phyloP scores from a whole-genome alignment of 1,284 basidiomycete species.

The Leccinum subrobustum region DNA sequence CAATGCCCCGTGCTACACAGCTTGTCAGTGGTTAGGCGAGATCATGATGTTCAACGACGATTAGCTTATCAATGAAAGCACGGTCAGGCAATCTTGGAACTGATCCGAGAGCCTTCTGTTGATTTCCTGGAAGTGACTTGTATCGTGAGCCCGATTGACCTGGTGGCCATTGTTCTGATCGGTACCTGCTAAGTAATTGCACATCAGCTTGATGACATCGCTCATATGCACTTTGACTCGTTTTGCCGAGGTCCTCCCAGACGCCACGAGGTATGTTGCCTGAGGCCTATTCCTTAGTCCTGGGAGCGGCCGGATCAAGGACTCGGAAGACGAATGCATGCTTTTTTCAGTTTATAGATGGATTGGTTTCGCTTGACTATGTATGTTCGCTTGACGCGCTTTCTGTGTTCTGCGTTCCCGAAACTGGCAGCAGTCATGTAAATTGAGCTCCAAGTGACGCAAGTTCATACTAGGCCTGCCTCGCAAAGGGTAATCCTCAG shows the following conservation, averaged over 20 bases:
- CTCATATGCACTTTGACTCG: conserved; percentile 2
- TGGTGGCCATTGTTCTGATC: conserved; percentile 1
- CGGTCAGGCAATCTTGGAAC: conserved; percentile 4
- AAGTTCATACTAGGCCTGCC: background rate
- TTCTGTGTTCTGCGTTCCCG: background rate
- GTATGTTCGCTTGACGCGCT: background rate
- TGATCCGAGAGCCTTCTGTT: conserved; percentile 15
- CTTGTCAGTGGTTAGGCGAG: conserved; percentile 24
- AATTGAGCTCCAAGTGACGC: background rate
- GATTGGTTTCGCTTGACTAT: background rate
- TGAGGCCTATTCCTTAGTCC: conserved; percentile 4
- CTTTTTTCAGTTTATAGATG: background rate
- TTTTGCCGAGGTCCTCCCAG: conserved; percentile 13
- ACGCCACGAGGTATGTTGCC: conserved; percentile 2
- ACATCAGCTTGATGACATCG: conserved; percentile 7
- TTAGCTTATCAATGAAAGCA: conserved; percentile 8
- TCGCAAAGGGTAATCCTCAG: background rate
- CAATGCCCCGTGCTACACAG: conserved; percentile 19
- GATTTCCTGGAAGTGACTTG: background rate
- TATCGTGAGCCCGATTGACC: background rate
- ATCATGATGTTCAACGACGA: conserved; percentile 19
- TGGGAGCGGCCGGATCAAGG: conserved; percentile 21
- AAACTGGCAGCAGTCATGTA: background rate
- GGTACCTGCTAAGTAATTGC: conserved; percentile 2
- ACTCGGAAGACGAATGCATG: background rate